Evolutionary conservation across 768 basidiomycete genomes (phyloP), one percentile per base, ranked within the genome.

Genomic region (Strobilomyces confusus): DNA sequence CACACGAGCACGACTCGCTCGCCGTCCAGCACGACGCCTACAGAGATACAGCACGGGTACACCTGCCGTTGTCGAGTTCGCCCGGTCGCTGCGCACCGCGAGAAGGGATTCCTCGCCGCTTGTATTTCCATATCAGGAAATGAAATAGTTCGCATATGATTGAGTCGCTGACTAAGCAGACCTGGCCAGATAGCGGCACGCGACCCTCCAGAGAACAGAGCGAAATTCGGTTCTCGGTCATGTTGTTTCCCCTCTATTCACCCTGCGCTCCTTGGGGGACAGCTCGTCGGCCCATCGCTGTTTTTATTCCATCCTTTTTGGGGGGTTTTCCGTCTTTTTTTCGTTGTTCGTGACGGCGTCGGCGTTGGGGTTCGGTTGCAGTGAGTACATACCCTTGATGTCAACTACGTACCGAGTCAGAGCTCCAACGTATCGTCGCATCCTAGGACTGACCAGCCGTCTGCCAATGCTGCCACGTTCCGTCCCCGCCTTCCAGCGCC

Each of bases 161-260:
- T 69, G 63, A 9, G 33, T 11, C 5, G 68, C 50, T 68, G 61
- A 70, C 68, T 66, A 62, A 68, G 47, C 61, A 26, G 1, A 4
- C 9, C 17, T 17, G 7, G 44, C 30, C n/a, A n/a, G n/a, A 26
- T 19, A 30, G 25, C 34, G 59, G 56, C 63, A 62, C 60, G 29
- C 63, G 62, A 64, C 59, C 46, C 40, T 5, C 44, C 12, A 13
- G 3, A n/a, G 12, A 26, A 26, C 7, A 26, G 12, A 2, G 3
- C 17, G 44, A 44, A 45, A 33, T 22, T n/a, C 25, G 47, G 23
- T 34, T n/a, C 5, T 25, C 33, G 15, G 20, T n/a, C 7, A 8
- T 8, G 30, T 38, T 26, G 15, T 37, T 38, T 15, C 12, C 5
- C 23, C 23, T 42, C 23, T 17, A 14, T 9, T 25, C 22, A 5